phyloP scores from a whole-genome alignment of 2,329 filamentous ascomycete genomes.

The Phyllosticta capitalensis region DNA sequence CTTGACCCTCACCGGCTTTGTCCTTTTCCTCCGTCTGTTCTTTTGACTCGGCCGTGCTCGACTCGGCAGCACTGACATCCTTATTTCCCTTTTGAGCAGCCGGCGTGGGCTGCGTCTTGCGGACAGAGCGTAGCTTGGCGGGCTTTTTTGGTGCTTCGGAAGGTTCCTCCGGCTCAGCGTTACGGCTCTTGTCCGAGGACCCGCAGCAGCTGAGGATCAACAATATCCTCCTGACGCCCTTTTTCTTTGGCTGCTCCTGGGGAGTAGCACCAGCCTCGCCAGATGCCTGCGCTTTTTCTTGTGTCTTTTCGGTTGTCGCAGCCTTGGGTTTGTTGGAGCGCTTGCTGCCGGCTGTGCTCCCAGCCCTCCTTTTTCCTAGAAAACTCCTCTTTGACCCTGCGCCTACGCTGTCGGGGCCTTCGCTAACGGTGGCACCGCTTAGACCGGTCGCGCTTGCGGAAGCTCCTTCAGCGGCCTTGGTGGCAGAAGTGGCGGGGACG shows the following conservation, averaged over 20 bases:
- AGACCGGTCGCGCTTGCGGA: constrained; percentile 31
- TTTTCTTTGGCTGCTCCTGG: constrained; percentile 32
- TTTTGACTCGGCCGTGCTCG: constrained; percentile 36
- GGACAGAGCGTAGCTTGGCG: constrained; percentile 26
- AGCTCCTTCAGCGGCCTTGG: constrained; percentile 22
- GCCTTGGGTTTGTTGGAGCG: constrained; percentile 28
- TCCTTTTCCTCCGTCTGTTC: constrained; percentile 38
- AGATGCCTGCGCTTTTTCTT: constrained; percentile 22
- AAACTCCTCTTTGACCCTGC: constrained; percentile 38
- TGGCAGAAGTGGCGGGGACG: constrained; percentile 20
- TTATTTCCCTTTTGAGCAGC: constrained; percentile 32
- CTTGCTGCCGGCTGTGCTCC: constrained; percentile 38
- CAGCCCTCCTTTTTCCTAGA: constrained; percentile 34
- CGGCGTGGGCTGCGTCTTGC: constrained; percentile 41
- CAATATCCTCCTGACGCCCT: constrained; percentile 28
- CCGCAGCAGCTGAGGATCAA: constrained; percentile 58
- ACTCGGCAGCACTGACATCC: constrained; percentile 32
- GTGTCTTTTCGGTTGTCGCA: constrained; percentile 29
- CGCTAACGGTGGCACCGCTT: constrained; percentile 36
- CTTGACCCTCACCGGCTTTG: constrained; percentile 13
- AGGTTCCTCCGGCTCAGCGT: constrained; percentile 46
- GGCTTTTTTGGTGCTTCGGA: constrained; percentile 36
- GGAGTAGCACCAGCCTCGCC: constrained; percentile 15
- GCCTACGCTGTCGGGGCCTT: constrained; percentile 34
- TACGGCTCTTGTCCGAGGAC: constrained; percentile 47